Evolutionary conservation across 352 stramenopile species (phyloP), one percentile per base, ranked within the genome.

Genomic region (Phytophthora lateralis): DNA sequence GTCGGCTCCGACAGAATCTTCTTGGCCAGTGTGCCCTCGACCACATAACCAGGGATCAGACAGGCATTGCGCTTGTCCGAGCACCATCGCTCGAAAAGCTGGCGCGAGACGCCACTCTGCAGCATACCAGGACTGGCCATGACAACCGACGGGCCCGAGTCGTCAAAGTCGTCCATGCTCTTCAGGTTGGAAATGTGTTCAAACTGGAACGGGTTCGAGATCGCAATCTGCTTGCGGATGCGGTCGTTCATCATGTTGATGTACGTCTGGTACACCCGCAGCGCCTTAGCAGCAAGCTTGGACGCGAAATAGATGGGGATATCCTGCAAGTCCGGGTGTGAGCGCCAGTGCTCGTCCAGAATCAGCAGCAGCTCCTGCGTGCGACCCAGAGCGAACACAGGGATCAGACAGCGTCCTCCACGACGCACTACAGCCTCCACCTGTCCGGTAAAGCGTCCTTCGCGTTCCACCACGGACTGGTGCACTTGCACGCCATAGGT

Each of bases 201-300:
- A 66, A 99, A 99, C 39, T 95, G 85, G 73, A 99, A 99, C 18
- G 97, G 97, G 76, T 99, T 99, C 42, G 87, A 96, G 37, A 99
- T 92, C 49, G 98, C 96, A 78, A 99, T 99, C 75, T 98, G 96
- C 68, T 97, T 96, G 45, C 89, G 86, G 43, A 97, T 99, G 55
- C 98, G 88, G 7, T 97, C 89, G 80, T 99, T 99, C 97, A 99
- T 99, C 96, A 99, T 99, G 73, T 99, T 99, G 54, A 99, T 98
- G 76, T 99, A 99, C 15, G 96, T 99, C 72, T 99, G 96, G 85
- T 99, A 99, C 18, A 99, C 96, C 32, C 97, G 85, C 62, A 99
- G 75, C 4, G 97, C 96, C 63, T 98, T 96, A 18, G 85, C 93
- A 7, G 97, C 97, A 44, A 99, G 71, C 52, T 98, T 98, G 32